phyloP scores from a whole-genome alignment of 805 yeast species.

The Ogataea allantospora region DNA sequence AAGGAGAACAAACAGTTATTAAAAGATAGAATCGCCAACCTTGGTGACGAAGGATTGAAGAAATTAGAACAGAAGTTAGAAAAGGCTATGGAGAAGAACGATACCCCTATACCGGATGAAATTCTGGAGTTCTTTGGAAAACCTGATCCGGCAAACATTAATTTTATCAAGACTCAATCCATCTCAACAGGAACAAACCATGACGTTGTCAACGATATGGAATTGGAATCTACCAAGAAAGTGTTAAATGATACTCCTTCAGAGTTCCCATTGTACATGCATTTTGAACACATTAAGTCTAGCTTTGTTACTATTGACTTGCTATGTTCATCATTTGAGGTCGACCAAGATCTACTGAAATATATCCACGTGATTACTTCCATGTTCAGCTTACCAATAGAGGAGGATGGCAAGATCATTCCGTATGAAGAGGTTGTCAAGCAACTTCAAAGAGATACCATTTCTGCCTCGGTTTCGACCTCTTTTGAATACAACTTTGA shows the following conservation, averaged over 20 bases:
- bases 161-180: slow-evolving; percentile 67
- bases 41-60: slow-evolving; percentile 61
- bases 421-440: slow-evolving; percentile 78
- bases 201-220: slow-evolving; percentile 29
- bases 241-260: slow-evolving; percentile 35
- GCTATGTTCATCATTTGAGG: slow-evolving; percentile 52
- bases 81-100: slow-evolving; percentile 64
- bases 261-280: slow-evolving; percentile 65
- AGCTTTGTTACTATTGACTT: slow-evolving; percentile 72
- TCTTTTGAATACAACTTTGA: slow-evolving; percentile 61
- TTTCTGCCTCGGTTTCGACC: slow-evolving; percentile 53
- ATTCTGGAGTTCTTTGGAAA: slow-evolving; percentile 60
- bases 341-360: slow-evolving; percentile 55
- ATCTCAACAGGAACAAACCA: slow-evolving; percentile 55
- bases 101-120: slow-evolving; percentile 71
- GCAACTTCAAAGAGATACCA: slow-evolving; percentile 68
- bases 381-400: slow-evolving; percentile 66
- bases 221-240: slow-evolving; percentile 23
- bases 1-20: slow-evolving; percentile 47
- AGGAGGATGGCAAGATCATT: slow-evolving; percentile 56
- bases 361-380: slow-evolving; percentile 65
- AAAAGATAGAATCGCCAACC: slow-evolving; percentile 46
- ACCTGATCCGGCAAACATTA: slow-evolving; percentile 73
- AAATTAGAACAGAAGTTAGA: slow-evolving; percentile 51
- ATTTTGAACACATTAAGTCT: slow-evolving; percentile 76